Percentiles rank a stretch among this genome's conserved stretches.
These are phyloP conservation scores for Coleophoma crateriformis DNA, from an alignment of 2,329 filamentous ascomycete species.

Conservation along the genomic window DNA sequence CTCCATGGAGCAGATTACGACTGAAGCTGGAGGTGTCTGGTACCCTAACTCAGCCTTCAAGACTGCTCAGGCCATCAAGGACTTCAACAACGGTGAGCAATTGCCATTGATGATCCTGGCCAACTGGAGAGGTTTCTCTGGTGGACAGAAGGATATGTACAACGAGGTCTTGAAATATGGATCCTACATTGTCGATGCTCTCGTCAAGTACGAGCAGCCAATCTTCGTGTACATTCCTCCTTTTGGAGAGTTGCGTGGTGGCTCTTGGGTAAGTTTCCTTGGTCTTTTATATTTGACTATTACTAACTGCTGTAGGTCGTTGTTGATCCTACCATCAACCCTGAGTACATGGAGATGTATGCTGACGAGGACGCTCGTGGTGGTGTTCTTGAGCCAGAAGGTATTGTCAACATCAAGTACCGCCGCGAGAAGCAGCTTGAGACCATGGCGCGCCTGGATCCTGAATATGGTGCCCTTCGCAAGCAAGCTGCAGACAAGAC, in stretches of 20 bases:
- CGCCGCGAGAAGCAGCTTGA: constrained; percentile 94
- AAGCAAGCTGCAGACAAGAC: constrained; percentile 62
- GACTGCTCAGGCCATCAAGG: constrained; percentile 96
- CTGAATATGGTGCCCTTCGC: constrained; percentile 76
- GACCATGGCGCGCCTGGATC: constrained; percentile 92
- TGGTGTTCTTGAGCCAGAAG: constrained; percentile 96
- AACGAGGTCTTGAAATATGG: constrained; percentile 99
- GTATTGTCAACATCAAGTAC: constrained; percentile 98
- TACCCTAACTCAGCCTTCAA: constrained; percentile 99
- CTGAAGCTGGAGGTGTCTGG: constrained; percentile 98
- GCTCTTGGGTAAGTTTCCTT: constrained; percentile 68
- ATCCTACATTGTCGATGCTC: constrained; percentile 96
- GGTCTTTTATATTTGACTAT: constrained; percentile 1
- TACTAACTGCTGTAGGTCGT: constrained; percentile 59
- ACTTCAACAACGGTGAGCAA: constrained; percentile 99
- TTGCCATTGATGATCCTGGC: constrained; percentile 97
- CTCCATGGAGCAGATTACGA: constrained; percentile 90
- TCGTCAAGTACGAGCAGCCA: constrained; percentile 97
- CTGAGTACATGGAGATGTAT: constrained; percentile 98
- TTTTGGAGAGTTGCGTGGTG: constrained; percentile 92
- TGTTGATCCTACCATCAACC: constrained; percentile 97
- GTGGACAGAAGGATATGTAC: constrained; percentile 99
- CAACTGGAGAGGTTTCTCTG: constrained; percentile 99
- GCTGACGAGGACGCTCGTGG: constrained; percentile 91
- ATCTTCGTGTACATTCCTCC: constrained; percentile 99